These are phyloP conservation scores for Hanseniaspora jakobsenii DNA, from an alignment of 805 yeast species.

Conservation along the genomic window DNA sequence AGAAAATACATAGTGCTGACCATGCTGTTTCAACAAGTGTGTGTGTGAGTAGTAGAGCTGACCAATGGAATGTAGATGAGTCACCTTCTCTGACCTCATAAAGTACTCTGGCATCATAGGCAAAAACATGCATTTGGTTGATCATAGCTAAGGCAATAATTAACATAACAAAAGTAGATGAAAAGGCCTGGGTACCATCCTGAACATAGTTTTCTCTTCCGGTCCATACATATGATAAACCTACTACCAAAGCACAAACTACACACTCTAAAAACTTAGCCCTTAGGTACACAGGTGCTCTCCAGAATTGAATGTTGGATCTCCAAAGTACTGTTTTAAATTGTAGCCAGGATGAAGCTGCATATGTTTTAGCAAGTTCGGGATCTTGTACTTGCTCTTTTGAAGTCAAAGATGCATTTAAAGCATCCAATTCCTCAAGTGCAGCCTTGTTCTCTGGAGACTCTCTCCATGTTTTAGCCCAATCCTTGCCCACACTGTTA, in stretches of 20 bases:
- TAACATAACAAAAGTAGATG: slow-evolving; percentile 45
- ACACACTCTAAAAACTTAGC: slow-evolving; percentile 43
- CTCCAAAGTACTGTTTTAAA: slow-evolving; percentile 37
- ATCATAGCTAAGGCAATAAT: slow-evolving; percentile 41
- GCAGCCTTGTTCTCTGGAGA: slow-evolving; percentile 42
- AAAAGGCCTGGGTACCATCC: slow-evolving; percentile 55
- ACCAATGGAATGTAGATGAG: slow-evolving; percentile 59
- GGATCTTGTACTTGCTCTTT: slow-evolving; percentile 28
- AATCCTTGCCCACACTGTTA: slow-evolving; percentile 56
- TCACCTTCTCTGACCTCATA: slow-evolving; percentile 67
- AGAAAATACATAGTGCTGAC: slow-evolving; percentile 35
- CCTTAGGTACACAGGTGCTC: slow-evolving; percentile 51
- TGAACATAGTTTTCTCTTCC: slow-evolving; percentile 46
- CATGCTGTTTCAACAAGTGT: slow-evolving; percentile 38
- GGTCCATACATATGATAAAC: slow-evolving; percentile 50
- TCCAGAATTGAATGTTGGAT: slow-evolving; percentile 50
- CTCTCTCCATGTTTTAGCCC: slow-evolving; percentile 50
- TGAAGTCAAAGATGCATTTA: slow-evolving; percentile 37
- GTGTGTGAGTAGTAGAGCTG: slow-evolving; percentile 39
- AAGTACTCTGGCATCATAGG: slow-evolving; percentile 45
- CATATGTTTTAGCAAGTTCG: slow-evolving; percentile 34
- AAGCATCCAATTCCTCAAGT: slow-evolving; percentile 39
- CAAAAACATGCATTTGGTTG: slow-evolving; percentile 54
- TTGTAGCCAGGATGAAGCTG: slow-evolving; percentile 35
- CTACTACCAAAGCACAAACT: slow-evolving; percentile 47